Evolutionary conservation across 176 grass and related monocot genomes (phyloP), one percentile per base, ranked within the genome.

Genomic region (Luzula sylvatica): DNA sequence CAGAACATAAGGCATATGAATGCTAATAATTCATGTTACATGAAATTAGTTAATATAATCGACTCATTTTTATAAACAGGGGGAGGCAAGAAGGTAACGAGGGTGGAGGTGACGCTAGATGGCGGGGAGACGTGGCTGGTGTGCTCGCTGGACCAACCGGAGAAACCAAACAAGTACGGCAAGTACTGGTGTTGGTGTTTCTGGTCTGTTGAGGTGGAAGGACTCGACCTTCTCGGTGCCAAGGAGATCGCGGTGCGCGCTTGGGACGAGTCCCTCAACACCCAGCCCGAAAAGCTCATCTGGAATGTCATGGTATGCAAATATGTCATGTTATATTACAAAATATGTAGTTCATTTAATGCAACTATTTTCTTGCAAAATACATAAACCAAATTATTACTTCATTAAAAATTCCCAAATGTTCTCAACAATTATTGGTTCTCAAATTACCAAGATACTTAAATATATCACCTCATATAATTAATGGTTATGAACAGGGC

Each of bases 101-200:
- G 92, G n/a, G 92, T 87, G 60, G 92, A 98, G 75, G 58, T 90
- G 35, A 98, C 92, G 45, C 72, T 98, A 4, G 82, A 98, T 22
- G 75, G 92, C 41, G 92, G 86, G 17, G 86, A 98, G 60, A 87
- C 85, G 44, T 98, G 92, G 92, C 25, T 63, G 38, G 56, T 98
- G 20, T 77, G 81, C 68, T 9, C 61, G 2, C 78, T 98, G 11
- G 75, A 90, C 68, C 72, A 61, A 46, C 81, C 66, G 55, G 86
- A 98, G 81, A 90, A 83, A 61, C 81, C 92, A 15, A 90, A 69
- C 75, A 90, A 87, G 60, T 98, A 87, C 11, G 92, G 92, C 23
- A 75, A 82, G 41, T 87, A 78, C 68, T 98, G 86, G 92, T 98
- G 92, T 78, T 98, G 92, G 92, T 90, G 81, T 75, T 98, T 98